A percentile compares a stretch with the other conserved stretches of the same genome.
phyloP scores from a whole-genome alignment of 306 rosid species.

The Crataegus laevigata region DNA sequence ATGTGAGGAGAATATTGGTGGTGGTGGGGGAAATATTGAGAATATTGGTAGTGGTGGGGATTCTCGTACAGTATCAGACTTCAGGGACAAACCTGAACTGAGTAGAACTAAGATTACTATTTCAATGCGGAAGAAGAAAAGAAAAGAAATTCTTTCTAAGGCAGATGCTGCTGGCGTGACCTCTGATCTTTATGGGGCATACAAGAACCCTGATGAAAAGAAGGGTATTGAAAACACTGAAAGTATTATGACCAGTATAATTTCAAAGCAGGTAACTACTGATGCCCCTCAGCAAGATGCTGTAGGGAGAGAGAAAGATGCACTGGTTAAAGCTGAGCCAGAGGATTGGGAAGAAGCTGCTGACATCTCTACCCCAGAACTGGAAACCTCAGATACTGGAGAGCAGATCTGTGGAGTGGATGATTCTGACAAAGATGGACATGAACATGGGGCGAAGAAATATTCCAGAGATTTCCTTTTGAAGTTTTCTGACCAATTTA shows the following conservation, averaged over 20 bases:
- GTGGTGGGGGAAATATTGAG: conserved; percentile 38
- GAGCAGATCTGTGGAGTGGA: conserved; percentile 14
- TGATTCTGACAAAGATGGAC: conserved; percentile 31
- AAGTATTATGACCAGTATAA: conserved; percentile 16
- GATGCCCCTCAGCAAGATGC: conserved; percentile 34
- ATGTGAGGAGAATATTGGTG: conserved; percentile 30
- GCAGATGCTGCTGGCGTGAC: conserved; percentile 95
- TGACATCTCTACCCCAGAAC: conserved; percentile 63
- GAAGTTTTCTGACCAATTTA: conserved; percentile 56
- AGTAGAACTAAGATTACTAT: conserved; percentile 38
- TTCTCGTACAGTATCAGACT: conserved; percentile 28
- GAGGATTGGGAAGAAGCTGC: conserved; percentile 99
- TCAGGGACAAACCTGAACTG: conserved; percentile 54
- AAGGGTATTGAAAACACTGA: conserved; percentile 47
- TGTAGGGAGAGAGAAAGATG: conserved; percentile 24
- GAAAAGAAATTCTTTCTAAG: conserved; percentile 54
- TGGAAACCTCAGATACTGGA: conserved; percentile 41
- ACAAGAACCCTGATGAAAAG: conserved; percentile 87
- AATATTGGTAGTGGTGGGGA: conserved; percentile 16
- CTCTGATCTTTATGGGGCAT: conserved; percentile 94
- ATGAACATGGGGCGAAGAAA: conserved; percentile 41
- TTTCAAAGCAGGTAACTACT: conserved; percentile 32
- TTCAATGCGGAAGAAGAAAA: conserved; percentile 48
- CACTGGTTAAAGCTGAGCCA: conserved; percentile 53
- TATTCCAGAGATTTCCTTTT: conserved; percentile 86